phyloP scores from a whole-genome alignment of 495 filamentous ascomycete species.

The Penicillium angulare region DNA sequence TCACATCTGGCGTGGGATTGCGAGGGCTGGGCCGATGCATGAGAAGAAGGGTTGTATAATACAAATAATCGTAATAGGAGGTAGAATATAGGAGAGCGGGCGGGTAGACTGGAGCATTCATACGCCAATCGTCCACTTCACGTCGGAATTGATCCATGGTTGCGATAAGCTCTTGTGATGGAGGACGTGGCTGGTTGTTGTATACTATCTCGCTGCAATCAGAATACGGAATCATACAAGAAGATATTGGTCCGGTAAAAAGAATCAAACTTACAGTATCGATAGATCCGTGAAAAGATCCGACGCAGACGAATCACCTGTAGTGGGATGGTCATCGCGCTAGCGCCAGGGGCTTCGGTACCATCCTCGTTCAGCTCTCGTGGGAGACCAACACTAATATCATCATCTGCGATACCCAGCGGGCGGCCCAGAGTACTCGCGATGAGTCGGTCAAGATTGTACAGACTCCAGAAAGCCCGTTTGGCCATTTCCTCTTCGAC shows the following conservation, averaged over 20 bases:
- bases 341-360: constrained; percentile 37
- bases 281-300: constrained; percentile 48
- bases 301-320: constrained; percentile 49
- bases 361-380: constrained; percentile 47
- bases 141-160: constrained; percentile 44
- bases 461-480: constrained; percentile 53
- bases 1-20: constrained; percentile 43
- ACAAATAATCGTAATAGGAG: constrained; percentile 51
- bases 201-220: constrained; percentile 31
- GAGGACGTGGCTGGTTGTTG: constrained; percentile 39
- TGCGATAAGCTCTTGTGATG: constrained; percentile 32
- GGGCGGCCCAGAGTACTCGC: constrained; percentile 50
- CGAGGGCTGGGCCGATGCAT: constrained; percentile 51
- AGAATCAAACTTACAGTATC: constrained; percentile 42
- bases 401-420: constrained; percentile 49
- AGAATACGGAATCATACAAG: background rate
- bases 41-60: constrained; percentile 50
- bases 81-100: constrained; percentile 47
- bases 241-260: background rate
- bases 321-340: constrained; percentile 47
- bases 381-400: constrained; percentile 45
- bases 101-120: constrained; percentile 36
- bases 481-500: constrained; percentile 49
- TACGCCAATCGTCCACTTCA: constrained; percentile 50
- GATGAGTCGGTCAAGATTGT: constrained; percentile 51